Base-by-base conservation (phyloP, 2,329 filamentous ascomycete genomes). In the Elsinoe australis region DNA sequence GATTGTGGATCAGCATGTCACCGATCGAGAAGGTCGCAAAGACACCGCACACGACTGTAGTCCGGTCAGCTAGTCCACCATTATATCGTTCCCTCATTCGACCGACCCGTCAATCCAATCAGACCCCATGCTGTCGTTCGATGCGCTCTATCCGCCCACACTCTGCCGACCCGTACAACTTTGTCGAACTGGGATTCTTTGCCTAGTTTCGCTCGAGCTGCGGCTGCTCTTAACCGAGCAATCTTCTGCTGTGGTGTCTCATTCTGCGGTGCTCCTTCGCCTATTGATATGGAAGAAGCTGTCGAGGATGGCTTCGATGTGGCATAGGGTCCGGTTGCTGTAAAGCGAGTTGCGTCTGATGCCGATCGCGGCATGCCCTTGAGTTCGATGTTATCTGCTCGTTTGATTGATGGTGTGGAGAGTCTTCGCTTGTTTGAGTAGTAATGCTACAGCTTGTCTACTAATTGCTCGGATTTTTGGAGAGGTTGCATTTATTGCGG, bases 311-410 rank as follows among this genome's bases (percentile, higher is more conserved):
- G 65, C 63, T 84, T 85, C 56, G 79, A 78, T 55, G 75, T 75
- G 58, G 83, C 85, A 67, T 87, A 84, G 28, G 80, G 80, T 52
- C 75, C 79, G 14, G 79, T 83, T 19, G 80, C 70, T 12, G 82
- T 85, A 67, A 85, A 92, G 62, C 85, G 82, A 59, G 86, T 92
- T 56, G 86, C 85, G 64, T 89, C 85, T 58, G 78, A 79, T 63
- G 85, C 81, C 68, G 79, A 85, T 62, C 83, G 82, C 52, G 83
- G 75, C 70, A 72, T 72, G 15, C 6, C 45, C 35, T 19, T 26
- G 6, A 18, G 14, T 12, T 29, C n/a, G 21, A 26, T 14, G 8
- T 3, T 9, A 26, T 9, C 36, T 17, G 14, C 15, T 14, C 10
- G 21, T 2, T n/a, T 12, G 3, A 5, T 41, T 5, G 19, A 18